Percentiles rank a stretch among this genome's conserved stretches.
Evolutionary conservation across 176 grass and related monocot genomes (phyloP).

Genomic region (Otatea glauca): DNA sequence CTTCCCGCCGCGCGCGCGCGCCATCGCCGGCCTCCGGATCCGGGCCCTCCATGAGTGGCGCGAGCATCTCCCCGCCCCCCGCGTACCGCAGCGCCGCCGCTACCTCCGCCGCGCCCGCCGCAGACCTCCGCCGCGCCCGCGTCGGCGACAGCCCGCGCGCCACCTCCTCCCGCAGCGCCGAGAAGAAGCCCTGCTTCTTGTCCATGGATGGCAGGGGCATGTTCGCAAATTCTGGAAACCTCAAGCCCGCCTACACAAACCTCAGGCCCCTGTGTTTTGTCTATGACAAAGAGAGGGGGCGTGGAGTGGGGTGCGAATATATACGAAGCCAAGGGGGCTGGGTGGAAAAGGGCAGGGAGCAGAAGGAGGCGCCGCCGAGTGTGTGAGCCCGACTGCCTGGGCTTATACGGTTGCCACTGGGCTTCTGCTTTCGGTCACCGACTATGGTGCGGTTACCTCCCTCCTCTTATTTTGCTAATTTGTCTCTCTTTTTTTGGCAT

Average conservation of each 20-base stretch:
- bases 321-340: slow-evolving; percentile 39
- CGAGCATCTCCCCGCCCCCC: slow-evolving; percentile 58
- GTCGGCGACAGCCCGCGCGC: slow-evolving; percentile 66
- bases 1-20: slow-evolving; percentile 46
- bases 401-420: slow-evolving; percentile 29
- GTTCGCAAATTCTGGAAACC: slow-evolving; percentile 13
- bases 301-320: slow-evolving; percentile 41
- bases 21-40: slow-evolving; percentile 57
- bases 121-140: slow-evolving; percentile 50
- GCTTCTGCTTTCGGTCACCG: slow-evolving; percentile 24
- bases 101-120: slow-evolving; percentile 38
- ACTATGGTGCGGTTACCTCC: background rate
- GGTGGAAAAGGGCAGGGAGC: slow-evolving; percentile 34
- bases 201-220: slow-evolving; percentile 57
- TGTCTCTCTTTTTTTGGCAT: background rate
- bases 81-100: slow-evolving; percentile 41
- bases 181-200: slow-evolving; percentile 86
- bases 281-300: background rate
- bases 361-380: slow-evolving; percentile 40
- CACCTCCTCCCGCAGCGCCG: slow-evolving; percentile 71
- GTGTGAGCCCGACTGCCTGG: slow-evolving; percentile 40
- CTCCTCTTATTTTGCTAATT: too few species aligned
- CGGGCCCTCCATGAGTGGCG: slow-evolving; percentile 80
- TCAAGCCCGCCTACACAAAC: background rate
- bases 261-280: slow-evolving; percentile 10